Conservation (phyloP, 2,329 filamentous ascomycete genomes). For the Colletotrichum siamense region DNA sequence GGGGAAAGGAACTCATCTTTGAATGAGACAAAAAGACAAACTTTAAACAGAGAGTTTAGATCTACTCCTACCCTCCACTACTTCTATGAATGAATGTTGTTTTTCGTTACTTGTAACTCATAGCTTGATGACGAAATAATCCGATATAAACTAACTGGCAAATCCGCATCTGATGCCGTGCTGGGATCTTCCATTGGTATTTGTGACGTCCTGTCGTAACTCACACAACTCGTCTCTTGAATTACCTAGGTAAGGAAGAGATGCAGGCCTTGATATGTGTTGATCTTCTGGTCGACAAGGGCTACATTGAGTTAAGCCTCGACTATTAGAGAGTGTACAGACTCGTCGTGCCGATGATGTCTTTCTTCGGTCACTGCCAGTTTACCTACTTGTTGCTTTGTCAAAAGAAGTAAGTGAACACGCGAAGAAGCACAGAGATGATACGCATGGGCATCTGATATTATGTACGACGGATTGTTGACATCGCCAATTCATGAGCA, state of each 20-base stretch:
- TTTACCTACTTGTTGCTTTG: rapidly evolving
- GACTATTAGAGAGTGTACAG: not conserved
- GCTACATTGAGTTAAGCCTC: not conserved
- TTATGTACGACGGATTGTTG: not conserved
- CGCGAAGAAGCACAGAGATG: not conserved
- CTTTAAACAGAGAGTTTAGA: too few species aligned
- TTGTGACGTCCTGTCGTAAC: rapidly evolving
- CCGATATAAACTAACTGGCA: not conserved
- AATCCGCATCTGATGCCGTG: not conserved
- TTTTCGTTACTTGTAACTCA: not conserved
- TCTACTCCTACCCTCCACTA: too few species aligned
- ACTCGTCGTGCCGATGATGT: not conserved
- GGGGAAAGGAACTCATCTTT: too few species aligned
- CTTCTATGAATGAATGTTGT: too few species aligned
- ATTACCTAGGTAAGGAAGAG: not conserved
- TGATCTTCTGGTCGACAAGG: not conserved
- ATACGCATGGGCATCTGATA: not conserved
- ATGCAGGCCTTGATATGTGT: not conserved
- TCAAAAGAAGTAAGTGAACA: rapidly evolving
- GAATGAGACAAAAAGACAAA: too few species aligned
- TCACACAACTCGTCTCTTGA: not conserved
- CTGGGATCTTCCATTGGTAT: rapidly evolving
- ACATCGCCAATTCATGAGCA: not conserved
- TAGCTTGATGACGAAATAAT: too few species aligned
- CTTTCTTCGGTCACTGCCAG: too few species aligned